Evolutionary conservation across 163 green algal species (phyloP), one percentile per base, ranked within the genome.

Genomic region (Volvox carteri): DNA sequence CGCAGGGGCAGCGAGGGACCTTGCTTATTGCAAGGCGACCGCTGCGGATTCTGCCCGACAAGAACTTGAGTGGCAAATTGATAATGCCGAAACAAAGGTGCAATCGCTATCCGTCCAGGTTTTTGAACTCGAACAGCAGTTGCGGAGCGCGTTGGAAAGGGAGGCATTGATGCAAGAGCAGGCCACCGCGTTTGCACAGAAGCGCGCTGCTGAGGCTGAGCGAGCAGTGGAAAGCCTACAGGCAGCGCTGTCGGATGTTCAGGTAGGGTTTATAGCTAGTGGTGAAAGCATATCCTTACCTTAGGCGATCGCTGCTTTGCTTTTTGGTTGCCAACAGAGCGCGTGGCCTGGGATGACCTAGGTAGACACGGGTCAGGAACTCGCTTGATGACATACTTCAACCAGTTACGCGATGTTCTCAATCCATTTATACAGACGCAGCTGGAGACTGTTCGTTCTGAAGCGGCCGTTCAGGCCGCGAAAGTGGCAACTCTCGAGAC

Each of bases 121-220:
- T 21, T 78, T 92, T 11, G 90, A 94, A 74, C 60, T 93, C 23
- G 80, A 95, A 68, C 85, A 94, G 77, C 85, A 94, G 76, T 78
- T 54, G 30, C 92, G 77, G 92, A 93, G 56, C 65, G 89, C 18
- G 42, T 14, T 74, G 30, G 35, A 56, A 30, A 16, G 52, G 16
- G 52, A 85, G 50, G 52, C 46, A 5, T 67, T 12, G 3, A 30
- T 50, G 21, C 67, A 54, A 21, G 44, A 81, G 44, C 73, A 81
- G 25, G 46, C n/a, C 5, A 8, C n/a, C 23, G n/a, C 25, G 25
- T 44, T 41, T 25, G 73, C 70, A 37, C 37, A 37, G 5, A 39
- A 14, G 21, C 70, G 70, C 21, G 70, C 70, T 9, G 23, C 70
- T 54, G 70, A 78, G 11, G 70, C 70, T 35, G 37, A 52, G 19